Percentiles rank a stretch among this genome's conserved stretches.
These are phyloP conservation scores for Magnusiomyces magnusii DNA, from an alignment of 1,139 yeast species.

Conservation along the genomic window DNA sequence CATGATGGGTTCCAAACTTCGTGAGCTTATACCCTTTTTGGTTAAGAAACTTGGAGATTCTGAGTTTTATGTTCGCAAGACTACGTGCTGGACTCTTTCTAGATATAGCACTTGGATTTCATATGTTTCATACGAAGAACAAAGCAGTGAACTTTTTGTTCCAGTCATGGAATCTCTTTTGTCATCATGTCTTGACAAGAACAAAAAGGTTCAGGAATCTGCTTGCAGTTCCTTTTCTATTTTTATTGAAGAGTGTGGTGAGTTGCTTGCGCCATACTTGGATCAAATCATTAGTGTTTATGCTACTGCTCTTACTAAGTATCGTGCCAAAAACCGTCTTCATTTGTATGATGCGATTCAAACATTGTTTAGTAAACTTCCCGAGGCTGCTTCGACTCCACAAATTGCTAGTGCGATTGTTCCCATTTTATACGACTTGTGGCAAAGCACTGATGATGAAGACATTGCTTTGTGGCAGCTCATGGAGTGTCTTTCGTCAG, in stretches of 20 bases:
- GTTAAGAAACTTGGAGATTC: slow-evolving; percentile 69
- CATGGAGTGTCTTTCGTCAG: slow-evolving; percentile 84
- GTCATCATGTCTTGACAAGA: slow-evolving; percentile 65
- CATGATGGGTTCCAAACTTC: slow-evolving; percentile 61
- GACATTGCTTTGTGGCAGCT: slow-evolving; percentile 88
- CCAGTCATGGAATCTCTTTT: slow-evolving; percentile 76
- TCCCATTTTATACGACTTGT: slow-evolving; percentile 74
- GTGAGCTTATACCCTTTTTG: slow-evolving; percentile 74
- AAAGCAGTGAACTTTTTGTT: slow-evolving; percentile 44
- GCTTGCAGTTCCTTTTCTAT: slow-evolving; percentile 84
- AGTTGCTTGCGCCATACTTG: slow-evolving; percentile 48
- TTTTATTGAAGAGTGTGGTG: slow-evolving; percentile 72
- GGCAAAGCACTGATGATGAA: slow-evolving; percentile 66
- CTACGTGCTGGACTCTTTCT: slow-evolving; percentile 92
- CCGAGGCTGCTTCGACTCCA: slow-evolving; percentile 34
- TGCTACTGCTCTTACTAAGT: slow-evolving; percentile 61
- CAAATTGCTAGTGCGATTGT: slow-evolving; percentile 54
- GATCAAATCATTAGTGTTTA: slow-evolving; percentile 64
- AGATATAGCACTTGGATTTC: slow-evolving; percentile 75
- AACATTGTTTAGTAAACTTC: slow-evolving; percentile 75
- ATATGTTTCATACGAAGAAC: slow-evolving; percentile 39
- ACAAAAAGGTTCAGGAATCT: slow-evolving; percentile 90
- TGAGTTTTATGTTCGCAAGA: slow-evolving; percentile 84
- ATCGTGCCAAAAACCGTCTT: slow-evolving; percentile 75
- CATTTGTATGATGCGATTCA: slow-evolving; percentile 88